phyloP scores from a whole-genome alignment of 2,329 filamentous ascomycete species.

The Calonectria pteridis region DNA sequence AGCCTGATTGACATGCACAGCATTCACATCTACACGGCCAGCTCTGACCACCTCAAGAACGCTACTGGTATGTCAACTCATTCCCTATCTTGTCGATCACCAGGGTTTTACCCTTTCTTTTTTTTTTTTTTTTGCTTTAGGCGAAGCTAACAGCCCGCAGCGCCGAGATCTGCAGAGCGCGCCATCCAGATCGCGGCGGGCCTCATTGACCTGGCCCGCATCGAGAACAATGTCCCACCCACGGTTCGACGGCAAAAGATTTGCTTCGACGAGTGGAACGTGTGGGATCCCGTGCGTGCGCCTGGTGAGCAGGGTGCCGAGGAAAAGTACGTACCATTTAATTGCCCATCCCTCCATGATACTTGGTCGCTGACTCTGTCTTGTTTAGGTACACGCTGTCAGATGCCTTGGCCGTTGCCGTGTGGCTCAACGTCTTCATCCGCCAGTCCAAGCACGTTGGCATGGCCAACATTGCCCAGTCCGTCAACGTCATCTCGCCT shows the following conservation, averaged over 20 bases:
- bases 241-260: slow-evolving; percentile 75
- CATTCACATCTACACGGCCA: slow-evolving; percentile 82
- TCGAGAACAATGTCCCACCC: slow-evolving; percentile 73
- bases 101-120: background rate
- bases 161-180: slow-evolving; percentile 77
- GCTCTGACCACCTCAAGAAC: slow-evolving; percentile 61
- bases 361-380: background rate
- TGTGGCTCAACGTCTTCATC: slow-evolving; percentile 83
- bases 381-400: slow-evolving; percentile 73
- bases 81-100: background rate
- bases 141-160: slow-evolving; percentile 45
- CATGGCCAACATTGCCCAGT: slow-evolving; percentile 85
- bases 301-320: slow-evolving; percentile 80
- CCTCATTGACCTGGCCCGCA: slow-evolving; percentile 79
- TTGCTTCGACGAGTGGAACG: slow-evolving; percentile 90
- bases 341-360: background rate
- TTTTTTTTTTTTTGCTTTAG: background rate
- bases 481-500: slow-evolving; percentile 82
- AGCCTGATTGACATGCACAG: slow-evolving; percentile 81
- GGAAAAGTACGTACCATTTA: slow-evolving; percentile 57
- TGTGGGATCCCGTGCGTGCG: slow-evolving; percentile 80
- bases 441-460: slow-evolving; percentile 78
- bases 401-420: slow-evolving; percentile 79
- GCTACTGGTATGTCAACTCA: slow-evolving; percentile 54
- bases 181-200: slow-evolving; percentile 77